Base-by-base conservation (phyloP, 2,329 filamentous ascomycete genomes). In the Talaromyces rugulosus region DNA sequence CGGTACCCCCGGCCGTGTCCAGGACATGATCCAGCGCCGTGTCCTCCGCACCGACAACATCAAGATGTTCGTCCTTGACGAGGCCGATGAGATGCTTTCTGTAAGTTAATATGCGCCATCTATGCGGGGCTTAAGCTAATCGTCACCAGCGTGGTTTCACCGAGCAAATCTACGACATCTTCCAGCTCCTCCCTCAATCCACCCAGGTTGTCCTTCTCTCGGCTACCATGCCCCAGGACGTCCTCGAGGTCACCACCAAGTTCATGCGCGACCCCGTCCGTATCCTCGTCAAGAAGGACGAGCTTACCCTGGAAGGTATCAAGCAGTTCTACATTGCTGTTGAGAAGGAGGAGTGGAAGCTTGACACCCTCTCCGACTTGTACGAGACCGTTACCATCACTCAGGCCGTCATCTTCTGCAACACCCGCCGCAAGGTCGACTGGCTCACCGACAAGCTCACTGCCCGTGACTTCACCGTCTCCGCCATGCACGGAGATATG, bases 291-390 rank as follows among this genome's bases (percentile, higher is more conserved):
- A 99, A 99, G 90, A 96, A 96, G 88, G 94, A 96, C 77, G 95
- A 99, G 80, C 89, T 99, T 80, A 99, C 95, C 75, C 92, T 99
- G 64, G 95, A 99, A 84, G 95, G 95, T 91, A 96, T 99, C 78
- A 99, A 99, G 87, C 95, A 99, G 81, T 99, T 97, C 85, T 99
- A 97, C 85, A 98, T 99, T 82, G 95, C 95, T 64, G 95, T 99
- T 64, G 95, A 99, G 86, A 98, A 99, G 87, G 95, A 99, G 81
- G 95, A 99, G 77, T 99, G 95, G 95, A 99, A 99, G 85, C 89
- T 99, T 69, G 95, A 99, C 81, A 99, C 95, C 65, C 91, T 99
- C 66, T 98, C 91, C 74, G 95, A 99, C 82, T 83, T 99, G 71
- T 99, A 99, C 85, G 95, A 99, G 85, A 99, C 95, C 61, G 90